These are phyloP conservation scores for Ochromonas danica DNA, from an alignment of 108 stramenopile genomes.

Conservation along the genomic window DNA sequence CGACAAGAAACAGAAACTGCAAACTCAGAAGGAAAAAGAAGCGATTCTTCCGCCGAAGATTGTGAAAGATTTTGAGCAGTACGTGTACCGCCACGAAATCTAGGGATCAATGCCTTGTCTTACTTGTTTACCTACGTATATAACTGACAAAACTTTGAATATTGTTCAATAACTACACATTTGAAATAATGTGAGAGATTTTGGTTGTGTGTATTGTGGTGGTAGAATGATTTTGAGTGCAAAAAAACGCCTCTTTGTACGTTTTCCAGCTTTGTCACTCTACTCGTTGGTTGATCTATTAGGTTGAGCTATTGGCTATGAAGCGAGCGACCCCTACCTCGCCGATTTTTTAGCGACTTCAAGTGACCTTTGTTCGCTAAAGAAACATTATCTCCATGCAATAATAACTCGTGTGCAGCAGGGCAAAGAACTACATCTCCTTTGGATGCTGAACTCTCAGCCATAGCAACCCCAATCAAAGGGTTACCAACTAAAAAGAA, in stretches of 20 bases:
- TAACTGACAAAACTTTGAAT: conserved; percentile 17
- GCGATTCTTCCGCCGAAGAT: background rate
- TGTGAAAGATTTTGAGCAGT: background rate
- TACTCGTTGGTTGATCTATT: too few relatives aligned
- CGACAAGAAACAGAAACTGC: background rate
- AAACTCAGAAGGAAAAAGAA: background rate
- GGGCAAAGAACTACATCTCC: conserved; percentile 14
- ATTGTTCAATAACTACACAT: conserved; percentile 17
- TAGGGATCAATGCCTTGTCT: background rate
- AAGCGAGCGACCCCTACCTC: conserved; percentile 12
- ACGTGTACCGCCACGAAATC: background rate
- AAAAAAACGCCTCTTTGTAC: conserved; percentile 16
- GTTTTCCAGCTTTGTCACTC: conserved; percentile 15
- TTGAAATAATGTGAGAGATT: conserved; percentile 17
- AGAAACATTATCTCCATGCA: conserved; percentile 16
- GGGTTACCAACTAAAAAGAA: conserved; percentile 16
- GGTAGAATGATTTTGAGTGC: conserved; percentile 15
- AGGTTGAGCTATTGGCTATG: too few relatives aligned
- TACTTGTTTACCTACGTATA: conserved; percentile 17
- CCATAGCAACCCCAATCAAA: conserved; percentile 15
- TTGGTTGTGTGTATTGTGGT: conserved; percentile 15
- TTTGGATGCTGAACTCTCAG: conserved; percentile 15
- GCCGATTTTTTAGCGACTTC: conserved; percentile 15
- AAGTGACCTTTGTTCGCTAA: conserved; percentile 15
- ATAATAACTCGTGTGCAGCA: conserved; percentile 15